Evolutionary conservation across 345 rosid genomes (phyloP).

Genomic region (Syzygium aromaticum): DNA sequence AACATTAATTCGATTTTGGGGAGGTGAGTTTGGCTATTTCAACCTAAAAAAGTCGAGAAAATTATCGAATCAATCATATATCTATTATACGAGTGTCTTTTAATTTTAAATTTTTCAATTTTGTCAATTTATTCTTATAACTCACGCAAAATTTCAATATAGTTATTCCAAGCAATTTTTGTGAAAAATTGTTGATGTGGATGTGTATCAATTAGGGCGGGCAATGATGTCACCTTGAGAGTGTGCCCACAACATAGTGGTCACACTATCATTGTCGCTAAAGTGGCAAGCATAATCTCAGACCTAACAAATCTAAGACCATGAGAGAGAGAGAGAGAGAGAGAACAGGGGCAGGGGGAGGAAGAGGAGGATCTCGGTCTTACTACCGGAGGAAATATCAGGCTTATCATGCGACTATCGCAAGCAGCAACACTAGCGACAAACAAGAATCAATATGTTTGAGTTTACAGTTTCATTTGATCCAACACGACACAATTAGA

Average conservation of each 20-base stretch:
- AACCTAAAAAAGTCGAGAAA: neutral
- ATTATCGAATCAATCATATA: neutral
- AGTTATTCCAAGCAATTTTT: no score
- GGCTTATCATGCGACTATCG: neutral
- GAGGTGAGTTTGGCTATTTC: neutral
- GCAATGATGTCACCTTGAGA: neutral
- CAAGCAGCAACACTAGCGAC: neutral
- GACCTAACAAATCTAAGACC: neutral
- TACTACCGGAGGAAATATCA: neutral
- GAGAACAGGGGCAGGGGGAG: no score
- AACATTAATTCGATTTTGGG: neutral
- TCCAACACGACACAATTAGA: neutral
- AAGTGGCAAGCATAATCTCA: neutral
- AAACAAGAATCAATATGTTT: neutral
- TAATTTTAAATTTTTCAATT: neutral
- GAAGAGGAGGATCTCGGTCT: neutral
- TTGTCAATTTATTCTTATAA: neutral
- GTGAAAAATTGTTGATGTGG: fast-evolving
- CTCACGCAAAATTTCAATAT: fast-evolving
- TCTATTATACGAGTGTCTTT: fast-evolving
- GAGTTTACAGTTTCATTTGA: neutral
- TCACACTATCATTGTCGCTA: no score
- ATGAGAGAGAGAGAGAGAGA: neutral
- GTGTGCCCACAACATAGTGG: neutral
- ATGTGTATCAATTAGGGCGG: neutral